Base-by-base conservation (phyloP, 345 rosid genomes). In the Aurinia saxatilis region DNA sequence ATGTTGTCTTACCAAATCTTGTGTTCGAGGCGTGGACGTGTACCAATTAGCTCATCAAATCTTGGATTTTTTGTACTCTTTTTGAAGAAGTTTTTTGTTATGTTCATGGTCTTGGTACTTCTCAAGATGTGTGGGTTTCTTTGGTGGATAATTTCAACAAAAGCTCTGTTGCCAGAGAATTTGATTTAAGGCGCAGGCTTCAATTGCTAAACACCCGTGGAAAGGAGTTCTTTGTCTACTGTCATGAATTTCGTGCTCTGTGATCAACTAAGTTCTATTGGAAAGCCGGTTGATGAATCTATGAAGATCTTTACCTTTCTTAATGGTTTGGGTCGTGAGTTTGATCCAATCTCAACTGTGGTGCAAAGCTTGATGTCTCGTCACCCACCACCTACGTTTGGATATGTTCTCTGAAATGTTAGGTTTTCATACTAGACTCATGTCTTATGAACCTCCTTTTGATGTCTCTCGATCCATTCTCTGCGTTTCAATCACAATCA, bases 371-470 rank as follows among this genome's bases (percentile, higher is more conserved):
- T 41, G 0, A 30, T 58, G 25, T 44, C 64, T 11, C 23, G 49
- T 0, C 0, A 0, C 10, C 62, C 27, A 2, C 0, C 49, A 0
- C 62, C 37, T 0, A 30, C 30, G 0, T 59, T 30, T 0, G 17
- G 1, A 0, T 40, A 59, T 30, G 64, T 59, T 0, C 8, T 58
- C 1, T 1, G 40, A 31, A 0, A 4, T 16, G 0, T 14, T 10
- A 4, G 37, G 21, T 0, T 55, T 23, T 1, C 13, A 38, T 0
- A 0, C 33, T 0, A 7, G 19, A 0, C 2, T 56, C 0, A 5
- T n/a, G 0, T 14, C 61, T 0, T 56, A 56, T 14, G 48, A 56
- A 0, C 2, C 14, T 4, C 0, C 46, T 0, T 0, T 0, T 0
- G 27, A 36, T 11, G 46, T 39, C 0, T 8, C 47, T 0, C 47